Percentiles rank a stretch among this genome's conserved stretches.
Evolutionary conservation across 2,329 filamentous ascomycete species (phyloP).

Genomic region (Tolypocladium cylindrosporum): DNA sequence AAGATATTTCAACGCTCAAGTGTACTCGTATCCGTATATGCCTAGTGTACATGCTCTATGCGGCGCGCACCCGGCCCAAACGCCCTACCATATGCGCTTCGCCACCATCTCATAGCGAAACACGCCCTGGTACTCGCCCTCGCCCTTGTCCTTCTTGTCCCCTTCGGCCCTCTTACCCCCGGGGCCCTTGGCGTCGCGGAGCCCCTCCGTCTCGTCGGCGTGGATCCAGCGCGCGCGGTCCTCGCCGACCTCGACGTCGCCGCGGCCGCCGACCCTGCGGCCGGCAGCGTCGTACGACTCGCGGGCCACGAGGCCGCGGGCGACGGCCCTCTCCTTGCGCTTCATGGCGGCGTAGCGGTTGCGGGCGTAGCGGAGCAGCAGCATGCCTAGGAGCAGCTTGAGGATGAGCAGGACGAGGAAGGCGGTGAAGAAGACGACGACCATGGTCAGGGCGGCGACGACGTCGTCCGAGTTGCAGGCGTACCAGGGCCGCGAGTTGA

Average conservation of each 20-base stretch:
- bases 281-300: slow-evolving; percentile 59
- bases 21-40: background rate
- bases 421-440: slow-evolving; percentile 72
- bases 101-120: slow-evolving; percentile 89
- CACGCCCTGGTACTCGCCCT: slow-evolving; percentile 50
- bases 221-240: slow-evolving; percentile 82
- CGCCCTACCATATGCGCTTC: slow-evolving; percentile 80
- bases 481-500: slow-evolving; percentile 34
- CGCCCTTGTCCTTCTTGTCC: slow-evolving; percentile 29
- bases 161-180: slow-evolving; percentile 43
- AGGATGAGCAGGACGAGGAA: slow-evolving; percentile 78
- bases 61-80: background rate
- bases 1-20: background rate
- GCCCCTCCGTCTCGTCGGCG: slow-evolving; percentile 66
- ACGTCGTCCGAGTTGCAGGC: slow-evolving; percentile 59
- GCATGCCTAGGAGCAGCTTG: slow-evolving; percentile 84
- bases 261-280: slow-evolving; percentile 70
- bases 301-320: slow-evolving; percentile 34
- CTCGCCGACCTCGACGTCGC: slow-evolving; percentile 79
- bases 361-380: slow-evolving; percentile 68
- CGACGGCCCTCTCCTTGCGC: slow-evolving; percentile 45
- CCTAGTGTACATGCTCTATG: background rate
- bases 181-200: slow-evolving; percentile 42
- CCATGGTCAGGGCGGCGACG: slow-evolving; percentile 71
- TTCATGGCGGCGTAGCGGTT: slow-evolving; percentile 77